Base-by-base conservation (phyloP, 306 rosid species). In the Quillaja saponaria region DNA sequence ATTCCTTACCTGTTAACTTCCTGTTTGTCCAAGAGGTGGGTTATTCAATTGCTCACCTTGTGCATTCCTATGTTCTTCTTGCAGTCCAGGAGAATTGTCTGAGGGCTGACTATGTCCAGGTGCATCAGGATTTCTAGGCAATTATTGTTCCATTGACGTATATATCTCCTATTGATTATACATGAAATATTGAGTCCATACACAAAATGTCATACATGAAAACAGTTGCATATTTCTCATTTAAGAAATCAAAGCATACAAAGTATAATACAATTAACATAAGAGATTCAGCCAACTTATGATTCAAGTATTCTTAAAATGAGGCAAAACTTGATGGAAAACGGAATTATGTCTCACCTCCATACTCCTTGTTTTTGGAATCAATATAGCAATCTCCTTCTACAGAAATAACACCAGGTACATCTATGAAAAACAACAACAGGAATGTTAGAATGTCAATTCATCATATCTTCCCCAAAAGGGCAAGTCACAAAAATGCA, bases 351-450 rank as follows among this genome's bases (percentile, higher is more conserved):
- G 12, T 13, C 49, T 31, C 59, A 92, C 98, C 98, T 76, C 98
- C 95, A 39, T 92, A 92, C 59, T 92, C 90, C 84, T 86, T 92
- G 74, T 86, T 84, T 48, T 66, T 72, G 0, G 87, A 84, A 54
- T 92, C 94, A 53, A 84, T 71, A 69, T 92, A 92, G 35, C 94
- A 88, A 86, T 92, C 95, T 0, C 96, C 95, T 16, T 88, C 71
- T 64, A 92, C 91, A 70, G 88, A 88, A 53, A 81, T 41, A 41
- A 92, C 98, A 50, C 86, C 96, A 6, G 87, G 85, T 49, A 86
- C 49, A 62, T 63, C 98, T 92, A 76, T 74, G 1, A 12, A 59
- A 10, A 18, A 67, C 41, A 21, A 41, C 40, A 63, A 8, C 33
- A 28, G 55, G 53, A 14, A 49, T 66, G 61, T 46, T 35, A 34